Evolutionary conservation across 2,329 filamentous ascomycete species (phyloP).

Genomic region (Epichloe gansuensis): DNA sequence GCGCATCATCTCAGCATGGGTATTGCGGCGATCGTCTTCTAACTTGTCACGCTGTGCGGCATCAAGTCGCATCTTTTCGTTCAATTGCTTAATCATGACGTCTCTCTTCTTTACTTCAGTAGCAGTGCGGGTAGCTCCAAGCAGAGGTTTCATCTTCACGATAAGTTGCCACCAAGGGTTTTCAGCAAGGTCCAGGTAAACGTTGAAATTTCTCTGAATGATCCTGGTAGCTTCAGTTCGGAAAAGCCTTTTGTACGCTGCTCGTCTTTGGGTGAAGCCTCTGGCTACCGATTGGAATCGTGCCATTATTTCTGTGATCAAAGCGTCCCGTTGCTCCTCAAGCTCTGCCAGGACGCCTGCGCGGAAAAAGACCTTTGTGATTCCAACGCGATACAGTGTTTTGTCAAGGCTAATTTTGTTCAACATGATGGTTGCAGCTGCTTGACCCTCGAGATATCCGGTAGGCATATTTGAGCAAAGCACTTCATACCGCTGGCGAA

Average conservation of each 20-base stretch:
- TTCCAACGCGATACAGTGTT: constrained; percentile 78
- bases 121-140: constrained; percentile 83
- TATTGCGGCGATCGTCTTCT: constrained; percentile 82
- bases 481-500: constrained; percentile 91
- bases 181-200: constrained; percentile 78
- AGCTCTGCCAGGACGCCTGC: constrained; percentile 91
- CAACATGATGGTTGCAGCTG: constrained; percentile 73
- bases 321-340: constrained; percentile 84
- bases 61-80: constrained; percentile 72
- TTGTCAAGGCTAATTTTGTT: constrained; percentile 78
- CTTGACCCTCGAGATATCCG: constrained; percentile 83
- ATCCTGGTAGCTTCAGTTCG: constrained; percentile 89
- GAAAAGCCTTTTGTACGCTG: constrained; percentile 87
- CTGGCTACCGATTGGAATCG: constrained; percentile 86
- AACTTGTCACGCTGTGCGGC: constrained; percentile 62
- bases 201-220: constrained; percentile 86
- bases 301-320: constrained; percentile 90
- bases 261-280: constrained; percentile 77
- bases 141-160: constrained; percentile 84
- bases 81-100: constrained; percentile 80
- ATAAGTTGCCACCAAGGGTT: constrained; percentile 98
- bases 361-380: constrained; percentile 97
- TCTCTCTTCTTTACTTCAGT: constrained; percentile 92
- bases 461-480: constrained; percentile 81
- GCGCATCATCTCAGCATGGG: constrained; percentile 74